Evolutionary conservation across 2,329 filamentous ascomycete species (phyloP).

Genomic region (Epichloe uncinata): DNA sequence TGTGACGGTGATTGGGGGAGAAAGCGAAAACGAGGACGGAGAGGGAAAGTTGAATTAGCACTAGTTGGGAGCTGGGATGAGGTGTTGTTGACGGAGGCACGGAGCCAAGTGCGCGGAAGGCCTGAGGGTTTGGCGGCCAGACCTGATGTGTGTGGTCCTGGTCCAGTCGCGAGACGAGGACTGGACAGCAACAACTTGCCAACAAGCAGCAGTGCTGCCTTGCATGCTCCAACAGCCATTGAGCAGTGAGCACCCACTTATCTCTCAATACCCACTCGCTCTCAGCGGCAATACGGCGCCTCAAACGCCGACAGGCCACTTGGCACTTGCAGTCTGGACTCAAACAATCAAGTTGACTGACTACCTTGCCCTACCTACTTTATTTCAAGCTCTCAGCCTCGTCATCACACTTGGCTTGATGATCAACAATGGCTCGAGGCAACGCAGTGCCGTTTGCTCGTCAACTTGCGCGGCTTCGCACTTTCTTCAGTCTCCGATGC

Average conservation of each 20-base stretch:
- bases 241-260: too few species aligned
- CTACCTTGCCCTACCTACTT: too few species aligned
- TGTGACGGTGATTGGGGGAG: constrained; percentile 2
- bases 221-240: background rate
- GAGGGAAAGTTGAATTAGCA: background rate
- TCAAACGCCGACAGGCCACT: background rate
- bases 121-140: background rate
- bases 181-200: too few species aligned
- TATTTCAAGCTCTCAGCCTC: too few species aligned
- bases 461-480: too few species aligned
- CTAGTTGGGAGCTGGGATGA: constrained; percentile 1
- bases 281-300: background rate
- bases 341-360: too few species aligned
- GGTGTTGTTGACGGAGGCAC: constrained; percentile 3
- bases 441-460: too few species aligned
- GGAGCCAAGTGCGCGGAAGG: background rate
- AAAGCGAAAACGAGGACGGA: background rate
- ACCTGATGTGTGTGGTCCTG: background rate
- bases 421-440: too few species aligned
- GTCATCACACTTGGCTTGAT: too few species aligned
- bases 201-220: background rate
- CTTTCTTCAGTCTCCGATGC: too few species aligned
- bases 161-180: background rate
- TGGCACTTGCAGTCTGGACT: background rate
- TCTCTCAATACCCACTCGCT: too few species aligned